phyloP scores from a whole-genome alignment of 1,284 basidiomycete genomes.

The Ganoderma sinense region DNA sequence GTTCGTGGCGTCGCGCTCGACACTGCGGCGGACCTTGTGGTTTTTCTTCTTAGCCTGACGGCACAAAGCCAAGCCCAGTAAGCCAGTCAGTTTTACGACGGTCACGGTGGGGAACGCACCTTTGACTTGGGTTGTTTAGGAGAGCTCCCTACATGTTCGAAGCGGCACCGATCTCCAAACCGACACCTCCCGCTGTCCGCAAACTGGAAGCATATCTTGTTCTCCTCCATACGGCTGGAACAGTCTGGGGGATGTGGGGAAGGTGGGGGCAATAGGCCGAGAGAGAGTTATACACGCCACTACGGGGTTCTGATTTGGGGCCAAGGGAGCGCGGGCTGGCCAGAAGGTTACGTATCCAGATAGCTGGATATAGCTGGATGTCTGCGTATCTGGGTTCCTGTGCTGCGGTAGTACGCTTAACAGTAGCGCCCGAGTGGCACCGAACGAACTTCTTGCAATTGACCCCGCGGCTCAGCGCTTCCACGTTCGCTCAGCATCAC shows the following conservation, averaged over 20 bases:
- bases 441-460: neutral
- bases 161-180: conserved; percentile 8
- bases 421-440: neutral
- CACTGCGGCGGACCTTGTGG: neutral
- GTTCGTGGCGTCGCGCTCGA: neutral
- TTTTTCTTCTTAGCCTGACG: neutral
- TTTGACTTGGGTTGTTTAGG: neutral
- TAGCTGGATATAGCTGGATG: neutral
- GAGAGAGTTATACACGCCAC: neutral
- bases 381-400: neutral
- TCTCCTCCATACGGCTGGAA: neutral
- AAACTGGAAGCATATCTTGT: conserved; percentile 1
- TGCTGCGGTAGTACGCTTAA: neutral
- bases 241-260: neutral
- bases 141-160: neutral
- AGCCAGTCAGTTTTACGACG: neutral
- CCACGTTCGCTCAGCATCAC: neutral
- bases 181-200: conserved; percentile 6
- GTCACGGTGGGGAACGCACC: neutral
- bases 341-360: neutral
- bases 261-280: neutral
- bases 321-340: conserved; percentile 3
- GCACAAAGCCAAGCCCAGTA: neutral
- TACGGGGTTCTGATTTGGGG: neutral
- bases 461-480: neutral